Percentiles rank a stretch among this genome's conserved stretches.
Conservation (phyloP, 73 alveolate genomes). For the Blepharisma japonicum region DNA sequence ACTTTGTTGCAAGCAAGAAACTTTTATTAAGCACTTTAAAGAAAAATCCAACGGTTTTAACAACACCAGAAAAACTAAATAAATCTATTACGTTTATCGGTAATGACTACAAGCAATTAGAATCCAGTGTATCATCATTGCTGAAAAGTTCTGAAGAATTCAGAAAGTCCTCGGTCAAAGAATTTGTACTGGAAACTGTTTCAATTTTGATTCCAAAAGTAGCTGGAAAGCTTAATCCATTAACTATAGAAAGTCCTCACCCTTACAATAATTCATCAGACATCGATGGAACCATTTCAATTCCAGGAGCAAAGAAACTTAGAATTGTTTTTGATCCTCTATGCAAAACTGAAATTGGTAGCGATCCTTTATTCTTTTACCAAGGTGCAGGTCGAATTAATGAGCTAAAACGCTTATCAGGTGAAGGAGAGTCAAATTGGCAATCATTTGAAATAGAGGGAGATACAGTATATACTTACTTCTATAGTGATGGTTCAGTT, state of each 20-base stretch:
- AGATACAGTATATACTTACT: slow-evolving; percentile 27
- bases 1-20: too few species aligned
- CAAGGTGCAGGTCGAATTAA: neutral
- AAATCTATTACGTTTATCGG: neutral
- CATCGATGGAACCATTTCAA: neutral
- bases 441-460: slow-evolving; percentile 25
- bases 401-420: slow-evolving; percentile 27
- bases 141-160: neutral
- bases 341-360: slow-evolving; percentile 23
- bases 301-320: slow-evolving; percentile 17
- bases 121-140: neutral
- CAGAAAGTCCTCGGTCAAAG: neutral
- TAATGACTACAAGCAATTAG: neutral
- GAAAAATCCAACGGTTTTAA: neutral
- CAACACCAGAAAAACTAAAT: neutral
- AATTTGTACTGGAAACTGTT: neutral
- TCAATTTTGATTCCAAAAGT: neutral
- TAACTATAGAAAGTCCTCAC: neutral
- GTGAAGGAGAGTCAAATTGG: slow-evolving; percentile 9
- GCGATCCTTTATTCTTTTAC: slow-evolving; percentile 12
- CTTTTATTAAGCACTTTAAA: neutral
- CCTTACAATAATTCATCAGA: slow-evolving; percentile 17
- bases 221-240: neutral
- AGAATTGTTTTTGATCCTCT: slow-evolving; percentile 23
- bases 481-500: slow-evolving; percentile 32